Conservation (phyloP, 2,329 filamentous ascomycete species). For the Rutstroemia sp. region DNA sequence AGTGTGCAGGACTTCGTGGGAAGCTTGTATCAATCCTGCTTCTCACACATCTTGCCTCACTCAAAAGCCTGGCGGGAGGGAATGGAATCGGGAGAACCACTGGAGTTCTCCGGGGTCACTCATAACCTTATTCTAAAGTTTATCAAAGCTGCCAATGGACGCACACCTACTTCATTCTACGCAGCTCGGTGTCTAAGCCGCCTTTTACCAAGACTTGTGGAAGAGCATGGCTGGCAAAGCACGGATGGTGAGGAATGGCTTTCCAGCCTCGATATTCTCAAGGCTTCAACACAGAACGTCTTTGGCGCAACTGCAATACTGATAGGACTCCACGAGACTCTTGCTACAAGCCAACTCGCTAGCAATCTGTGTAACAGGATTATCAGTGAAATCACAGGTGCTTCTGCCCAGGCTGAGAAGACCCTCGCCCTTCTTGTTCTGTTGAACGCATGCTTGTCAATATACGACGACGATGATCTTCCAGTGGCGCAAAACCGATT, state of each 20-base stretch:
- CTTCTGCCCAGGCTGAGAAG: constrained; percentile 36
- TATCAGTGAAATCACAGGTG: constrained; percentile 51
- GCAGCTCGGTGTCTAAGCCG: constrained; percentile 44
- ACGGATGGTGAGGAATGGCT: constrained; percentile 41
- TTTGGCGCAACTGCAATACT: constrained; percentile 45
- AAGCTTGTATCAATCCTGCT: constrained; percentile 1
- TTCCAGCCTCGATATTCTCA: constrained; percentile 39
- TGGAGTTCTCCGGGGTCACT: constrained; percentile 32
- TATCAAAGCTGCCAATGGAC: constrained; percentile 35
- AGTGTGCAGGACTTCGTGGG: not conserved
- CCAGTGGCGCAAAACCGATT: constrained; percentile 46
- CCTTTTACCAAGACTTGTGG: constrained; percentile 40
- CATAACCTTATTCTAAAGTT: constrained; percentile 39
- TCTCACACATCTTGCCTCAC: constrained; percentile 25
- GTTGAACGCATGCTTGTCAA: constrained; percentile 43
- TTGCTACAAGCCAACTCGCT: constrained; percentile 39
- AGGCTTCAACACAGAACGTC: constrained; percentile 38
- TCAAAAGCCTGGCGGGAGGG: constrained; percentile 38
- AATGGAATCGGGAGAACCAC: not conserved
- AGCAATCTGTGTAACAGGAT: constrained; percentile 52
- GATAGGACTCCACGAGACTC: constrained; percentile 42
- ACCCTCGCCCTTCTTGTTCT: constrained; percentile 44
- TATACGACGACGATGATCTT: constrained; percentile 45
- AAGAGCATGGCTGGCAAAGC: constrained; percentile 39
- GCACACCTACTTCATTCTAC: constrained; percentile 42